phyloP scores from a whole-genome alignment of 1,139 yeast genomes.

The Candida dubliniensis region DNA sequence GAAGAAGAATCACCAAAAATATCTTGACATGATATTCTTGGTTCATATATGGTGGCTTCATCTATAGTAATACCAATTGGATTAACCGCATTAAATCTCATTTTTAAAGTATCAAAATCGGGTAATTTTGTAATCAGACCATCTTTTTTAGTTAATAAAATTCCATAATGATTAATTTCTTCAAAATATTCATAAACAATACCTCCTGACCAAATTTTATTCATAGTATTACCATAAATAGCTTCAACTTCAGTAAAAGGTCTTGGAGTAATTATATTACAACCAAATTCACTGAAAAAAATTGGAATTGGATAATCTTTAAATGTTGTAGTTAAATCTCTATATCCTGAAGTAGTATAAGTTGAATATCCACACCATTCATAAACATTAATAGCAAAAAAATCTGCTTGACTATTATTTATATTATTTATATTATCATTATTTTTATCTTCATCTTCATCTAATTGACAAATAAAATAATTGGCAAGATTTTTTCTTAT shows the following conservation, averaged over 20 bases:
- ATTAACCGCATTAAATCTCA: slow-evolving; percentile 29
- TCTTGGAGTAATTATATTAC: slow-evolving; percentile 53
- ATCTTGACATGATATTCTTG: slow-evolving; percentile 7
- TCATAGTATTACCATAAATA: slow-evolving; percentile 35
- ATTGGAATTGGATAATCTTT: slow-evolving; percentile 51
- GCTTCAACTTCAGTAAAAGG: slow-evolving; percentile 54
- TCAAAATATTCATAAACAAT: slow-evolving; percentile 42
- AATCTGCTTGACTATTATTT: slow-evolving; percentile 43
- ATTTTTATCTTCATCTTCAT: slow-evolving; percentile 14
- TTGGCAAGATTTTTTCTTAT: slow-evolving; percentile 47
- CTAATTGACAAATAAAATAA: slow-evolving; percentile 47
- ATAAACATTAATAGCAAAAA: slow-evolving; percentile 61
- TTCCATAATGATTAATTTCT: slow-evolving; percentile 35
- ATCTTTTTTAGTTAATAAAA: slow-evolving; percentile 28
- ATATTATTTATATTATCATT: too few species aligned
- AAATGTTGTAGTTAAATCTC: slow-evolving; percentile 52
- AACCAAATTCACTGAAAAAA: slow-evolving; percentile 64
- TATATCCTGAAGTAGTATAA: slow-evolving; percentile 55
- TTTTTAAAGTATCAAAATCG: slow-evolving; percentile 42
- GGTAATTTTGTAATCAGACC: slow-evolving; percentile 36
- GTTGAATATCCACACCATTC: slow-evolving; percentile 71
- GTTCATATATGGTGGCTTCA: slow-evolving; percentile 4
- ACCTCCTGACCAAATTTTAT: slow-evolving; percentile 44
- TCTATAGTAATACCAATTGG: slow-evolving; percentile 23
- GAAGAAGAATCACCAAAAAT: slow-evolving; percentile 4